A percentile compares a stretch with the other conserved stretches of the same genome.
Evolutionary conservation across 495 filamentous ascomycete species (phyloP).

Genomic region (Evernia prunastri): DNA sequence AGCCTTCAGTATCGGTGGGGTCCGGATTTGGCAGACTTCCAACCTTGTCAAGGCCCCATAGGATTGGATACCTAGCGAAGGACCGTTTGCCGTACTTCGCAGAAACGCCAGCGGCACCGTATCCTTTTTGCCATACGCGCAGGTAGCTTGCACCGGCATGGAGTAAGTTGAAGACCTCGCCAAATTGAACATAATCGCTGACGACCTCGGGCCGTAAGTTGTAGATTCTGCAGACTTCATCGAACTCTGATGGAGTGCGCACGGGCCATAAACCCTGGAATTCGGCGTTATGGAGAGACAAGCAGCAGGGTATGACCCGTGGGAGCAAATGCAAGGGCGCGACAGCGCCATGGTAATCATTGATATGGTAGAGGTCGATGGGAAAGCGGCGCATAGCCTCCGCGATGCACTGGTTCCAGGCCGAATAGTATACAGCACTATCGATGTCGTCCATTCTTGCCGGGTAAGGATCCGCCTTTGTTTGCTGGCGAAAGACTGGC

Average conservation of each 20-base stretch:
- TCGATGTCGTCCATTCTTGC: slow-evolving; percentile 46
- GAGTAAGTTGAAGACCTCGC: slow-evolving; percentile 64
- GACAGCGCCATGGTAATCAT: slow-evolving; percentile 71
- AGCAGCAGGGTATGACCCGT: slow-evolving; percentile 52
- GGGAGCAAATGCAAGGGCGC: slow-evolving; percentile 67
- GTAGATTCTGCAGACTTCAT: slow-evolving; percentile 67
- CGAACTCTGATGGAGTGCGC: slow-evolving; percentile 50
- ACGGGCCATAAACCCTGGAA: slow-evolving; percentile 68
- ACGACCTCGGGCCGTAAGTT: slow-evolving; percentile 48
- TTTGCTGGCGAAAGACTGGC: slow-evolving; percentile 42
- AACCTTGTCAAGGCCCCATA: slow-evolving; percentile 67
- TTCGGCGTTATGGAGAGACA: slow-evolving; percentile 60
- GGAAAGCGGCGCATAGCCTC: slow-evolving; percentile 50
- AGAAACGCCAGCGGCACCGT: slow-evolving; percentile 68
- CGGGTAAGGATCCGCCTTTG: slow-evolving; percentile 42
- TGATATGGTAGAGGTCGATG: slow-evolving; percentile 71
- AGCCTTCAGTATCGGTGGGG: slow-evolving; percentile 65
- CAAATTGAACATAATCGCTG: slow-evolving; percentile 58
- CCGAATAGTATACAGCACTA: slow-evolving; percentile 55
- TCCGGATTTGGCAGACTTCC: slow-evolving; percentile 70
- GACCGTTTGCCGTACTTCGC: slow-evolving; percentile 71
- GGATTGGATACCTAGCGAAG: slow-evolving; percentile 69
- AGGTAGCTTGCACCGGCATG: slow-evolving; percentile 69
- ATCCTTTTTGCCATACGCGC: slow-evolving; percentile 67
- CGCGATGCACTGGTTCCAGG: slow-evolving; percentile 60